phyloP scores from a whole-genome alignment of 768 basidiomycete genomes.

The Chalciporus piperatus region DNA sequence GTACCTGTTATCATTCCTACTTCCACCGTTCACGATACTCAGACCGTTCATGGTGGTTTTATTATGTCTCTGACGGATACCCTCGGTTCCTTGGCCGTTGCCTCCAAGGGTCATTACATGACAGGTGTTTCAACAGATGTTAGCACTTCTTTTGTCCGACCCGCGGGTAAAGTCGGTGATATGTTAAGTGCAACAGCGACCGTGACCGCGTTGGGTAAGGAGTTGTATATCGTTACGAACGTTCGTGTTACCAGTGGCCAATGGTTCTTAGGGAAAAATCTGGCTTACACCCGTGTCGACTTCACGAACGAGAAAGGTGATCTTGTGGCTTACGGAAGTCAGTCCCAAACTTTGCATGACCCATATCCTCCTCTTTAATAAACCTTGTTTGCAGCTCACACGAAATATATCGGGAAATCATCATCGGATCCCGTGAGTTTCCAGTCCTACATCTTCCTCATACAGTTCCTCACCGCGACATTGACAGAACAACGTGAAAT shows the following conservation, averaged over 20 bases:
- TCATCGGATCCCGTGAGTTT: conserved; percentile 38
- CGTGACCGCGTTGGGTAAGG: conserved; percentile 65
- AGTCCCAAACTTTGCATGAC: conserved; percentile 22
- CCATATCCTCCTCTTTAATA: neutral
- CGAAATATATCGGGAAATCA: conserved; percentile 81
- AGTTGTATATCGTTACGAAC: neutral
- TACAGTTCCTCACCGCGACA: neutral
- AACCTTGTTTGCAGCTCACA: conserved; percentile 57
- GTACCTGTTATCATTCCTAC: neutral
- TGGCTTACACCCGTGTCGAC: conserved; percentile 81
- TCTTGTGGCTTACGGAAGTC: conserved; percentile 80
- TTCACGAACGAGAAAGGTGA: conserved; percentile 64
- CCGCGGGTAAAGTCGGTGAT: conserved; percentile 71
- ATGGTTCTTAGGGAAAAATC: conserved; percentile 55
- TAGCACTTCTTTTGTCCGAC: conserved; percentile 72
- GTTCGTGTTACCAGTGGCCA: neutral
- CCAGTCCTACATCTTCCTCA: neutral
- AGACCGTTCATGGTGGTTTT: conserved; percentile 77
- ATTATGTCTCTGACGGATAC: conserved; percentile 83
- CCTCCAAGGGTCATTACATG: conserved; percentile 80
- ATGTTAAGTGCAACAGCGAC: conserved; percentile 60
- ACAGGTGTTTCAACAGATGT: conserved; percentile 87
- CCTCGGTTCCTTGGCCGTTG: conserved; percentile 79
- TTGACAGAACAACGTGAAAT: conserved; percentile 66
- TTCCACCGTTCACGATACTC: neutral